phyloP scores from a whole-genome alignment of 2,329 filamentous ascomycete genomes.

The Trichoderma sp. region DNA sequence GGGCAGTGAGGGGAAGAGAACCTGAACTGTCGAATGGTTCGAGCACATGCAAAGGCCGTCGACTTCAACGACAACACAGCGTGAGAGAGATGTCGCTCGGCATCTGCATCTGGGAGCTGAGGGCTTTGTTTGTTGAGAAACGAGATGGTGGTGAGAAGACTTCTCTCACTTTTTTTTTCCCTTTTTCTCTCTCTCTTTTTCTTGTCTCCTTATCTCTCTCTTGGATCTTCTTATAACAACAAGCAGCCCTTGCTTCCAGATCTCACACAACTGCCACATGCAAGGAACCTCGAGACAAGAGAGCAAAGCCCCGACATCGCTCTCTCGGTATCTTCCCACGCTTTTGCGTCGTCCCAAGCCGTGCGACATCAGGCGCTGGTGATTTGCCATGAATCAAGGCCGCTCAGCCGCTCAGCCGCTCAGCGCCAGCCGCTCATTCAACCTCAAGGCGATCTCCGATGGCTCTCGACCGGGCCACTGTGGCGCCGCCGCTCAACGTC shows the following conservation, averaged over 20 bases:
- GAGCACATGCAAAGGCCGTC: constrained; percentile 16
- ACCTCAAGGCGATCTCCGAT: constrained; percentile 10
- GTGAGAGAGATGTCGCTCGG: constrained; percentile 12
- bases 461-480: constrained; percentile 17
- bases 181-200: not conserved
- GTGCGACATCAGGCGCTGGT: not conserved
- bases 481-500: constrained; percentile 22
- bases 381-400: not conserved
- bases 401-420: not conserved
- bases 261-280: not conserved
- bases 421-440: not conserved
- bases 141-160: not conserved
- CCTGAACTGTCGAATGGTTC: not conserved
- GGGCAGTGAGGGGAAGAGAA: not conserved
- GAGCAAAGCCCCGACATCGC: constrained; percentile 2
- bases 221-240: not conserved
- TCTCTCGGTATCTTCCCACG: not conserved
- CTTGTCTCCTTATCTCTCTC: not conserved
- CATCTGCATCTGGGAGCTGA: not conserved
- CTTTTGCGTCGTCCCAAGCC: not conserved
- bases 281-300: not conserved
- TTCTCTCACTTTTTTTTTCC: not conserved
- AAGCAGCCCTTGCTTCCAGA: not conserved
- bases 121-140: not conserved
- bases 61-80: constrained; percentile 8